Conservation (phyloP, 148 eudicot genomes). For the Amaranthus hypochondriacus region DNA sequence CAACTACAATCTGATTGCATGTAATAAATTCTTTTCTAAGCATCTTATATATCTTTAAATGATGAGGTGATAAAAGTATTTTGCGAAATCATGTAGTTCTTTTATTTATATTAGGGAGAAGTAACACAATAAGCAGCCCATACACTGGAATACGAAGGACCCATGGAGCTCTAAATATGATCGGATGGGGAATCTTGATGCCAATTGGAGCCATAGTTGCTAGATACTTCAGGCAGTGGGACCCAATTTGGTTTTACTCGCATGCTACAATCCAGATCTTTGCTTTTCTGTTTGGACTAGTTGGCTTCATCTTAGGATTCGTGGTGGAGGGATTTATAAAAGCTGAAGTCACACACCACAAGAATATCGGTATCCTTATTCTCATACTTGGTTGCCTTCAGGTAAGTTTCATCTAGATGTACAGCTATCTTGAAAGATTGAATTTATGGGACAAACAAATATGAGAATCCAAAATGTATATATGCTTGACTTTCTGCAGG, state of each 20-base stretch:
- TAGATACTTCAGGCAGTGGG: slow-evolving; percentile 57
- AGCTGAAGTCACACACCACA: slow-evolving; percentile 43
- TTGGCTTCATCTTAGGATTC: slow-evolving; percentile 59
- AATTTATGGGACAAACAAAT: background rate
- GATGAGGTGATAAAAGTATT: background rate
- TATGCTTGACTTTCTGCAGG: slow-evolving; percentile 27
- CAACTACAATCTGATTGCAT: background rate
- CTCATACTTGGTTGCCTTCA: slow-evolving; percentile 65
- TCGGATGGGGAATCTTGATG: slow-evolving; percentile 81
- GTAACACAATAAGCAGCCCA: slow-evolving; percentile 30
- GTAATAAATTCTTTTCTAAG: background rate
- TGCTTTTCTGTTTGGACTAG: slow-evolving; percentile 56
- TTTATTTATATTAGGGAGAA: slow-evolving; percentile 41
- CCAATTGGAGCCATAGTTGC: slow-evolving; percentile 70
- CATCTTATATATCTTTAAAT: background rate
- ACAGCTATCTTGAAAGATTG: background rate
- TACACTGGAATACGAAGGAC: slow-evolving; percentile 37
- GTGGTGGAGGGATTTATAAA: slow-evolving; percentile 41
- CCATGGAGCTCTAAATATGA: slow-evolving; percentile 71
- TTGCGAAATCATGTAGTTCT: background rate
- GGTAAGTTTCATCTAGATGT: slow-evolving; percentile 34
- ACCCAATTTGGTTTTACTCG: slow-evolving; percentile 81
- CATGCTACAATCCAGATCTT: slow-evolving; percentile 50
- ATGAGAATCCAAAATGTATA: background rate
- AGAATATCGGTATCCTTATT: slow-evolving; percentile 53